Base-by-base conservation (phyloP, 1,284 basidiomycete species). In the Moesziomyces parantarcticus region DNA sequence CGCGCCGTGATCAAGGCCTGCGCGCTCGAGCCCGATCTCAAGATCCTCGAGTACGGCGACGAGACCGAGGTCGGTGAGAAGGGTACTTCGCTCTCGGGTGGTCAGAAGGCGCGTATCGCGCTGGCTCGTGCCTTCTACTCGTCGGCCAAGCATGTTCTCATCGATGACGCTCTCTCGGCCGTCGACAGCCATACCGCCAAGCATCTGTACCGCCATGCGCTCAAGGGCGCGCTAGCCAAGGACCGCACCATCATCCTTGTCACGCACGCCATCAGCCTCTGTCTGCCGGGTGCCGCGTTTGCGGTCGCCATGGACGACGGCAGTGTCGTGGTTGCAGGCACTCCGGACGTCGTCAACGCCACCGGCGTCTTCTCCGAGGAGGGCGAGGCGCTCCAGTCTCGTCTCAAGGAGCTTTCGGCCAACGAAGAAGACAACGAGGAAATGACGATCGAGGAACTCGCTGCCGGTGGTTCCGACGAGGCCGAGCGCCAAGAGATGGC, bases 1-100 rank as follows among this genome's bases (percentile, higher is more conserved):
- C 86, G 89, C 52, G 88, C 88, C 64, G 92, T 92, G 1, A 84
- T 97, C 10, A 90, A 91, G 79, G 92, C 91, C 9, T 95, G 92
- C 79, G 91, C 92, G 0, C 84, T 96, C 46, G 86, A 90, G 29
- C 88, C 88, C 41, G 96, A 99, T 83, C 87, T 98, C 45, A 88
- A 90, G 58, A 94, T 98, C 56, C 87, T 98, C 25, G 95, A 97
- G 84, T 94, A 97, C 80, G 93, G 94, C 5, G 95, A 98, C 78
- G 89, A 92, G 81, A 92, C 94, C 0, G 92, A 95, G 83, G 93
- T 94, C 60, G 93, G 92, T 25, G 92, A 94, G 85, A 90, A 90
- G 83, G 81, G 83, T n/a, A 88, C 87, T 3, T 86, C 87, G 1
- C 85, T 87, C 32, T 93, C 92, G 22, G 96, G 96, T 58, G 96